Percentiles rank a stretch among this genome's conserved stretches.
Conservation (phyloP, 1,139 yeast genomes). For the Hyphopichia pseudoburtonii region DNA sequence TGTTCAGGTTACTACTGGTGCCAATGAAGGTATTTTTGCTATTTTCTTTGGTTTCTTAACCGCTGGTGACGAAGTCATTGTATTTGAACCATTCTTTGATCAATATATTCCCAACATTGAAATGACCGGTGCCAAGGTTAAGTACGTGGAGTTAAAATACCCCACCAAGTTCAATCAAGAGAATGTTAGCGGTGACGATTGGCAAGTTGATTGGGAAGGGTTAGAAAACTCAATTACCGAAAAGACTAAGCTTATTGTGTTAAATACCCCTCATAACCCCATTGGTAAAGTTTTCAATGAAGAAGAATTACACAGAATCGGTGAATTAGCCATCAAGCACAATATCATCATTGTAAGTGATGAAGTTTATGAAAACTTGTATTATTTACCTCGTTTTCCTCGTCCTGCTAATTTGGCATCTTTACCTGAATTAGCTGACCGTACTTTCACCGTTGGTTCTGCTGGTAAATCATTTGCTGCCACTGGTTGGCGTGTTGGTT, state of each 20-base stretch:
- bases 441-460: slow-evolving; percentile 90
- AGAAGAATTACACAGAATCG: slow-evolving; percentile 71
- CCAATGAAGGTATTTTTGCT: slow-evolving; percentile 90
- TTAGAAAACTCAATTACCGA: slow-evolving; percentile 66
- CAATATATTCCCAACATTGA: slow-evolving; percentile 94
- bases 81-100: slow-evolving; percentile 96
- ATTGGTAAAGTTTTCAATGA: slow-evolving; percentile 84
- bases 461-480: slow-evolving; percentile 98
- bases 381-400: slow-evolving; percentile 65
- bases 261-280: slow-evolving; percentile 96
- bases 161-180: slow-evolving; percentile 70
- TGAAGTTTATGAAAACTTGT: slow-evolving; percentile 92
- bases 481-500: slow-evolving; percentile 98
- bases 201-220: slow-evolving; percentile 81
- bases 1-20: slow-evolving; percentile 88
- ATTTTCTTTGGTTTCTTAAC: slow-evolving; percentile 82
- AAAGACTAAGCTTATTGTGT: slow-evolving; percentile 79
- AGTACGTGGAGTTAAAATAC: slow-evolving; percentile 79
- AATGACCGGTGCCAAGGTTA: slow-evolving; percentile 88
- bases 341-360: slow-evolving; percentile 82
- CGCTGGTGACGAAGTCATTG: slow-evolving; percentile 92
- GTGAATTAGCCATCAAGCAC: slow-evolving; percentile 78
- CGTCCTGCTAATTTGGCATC: slow-evolving; percentile 74
- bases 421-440: slow-evolving; percentile 70
- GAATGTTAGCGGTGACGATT: slow-evolving; percentile 76